Base-by-base conservation (phyloP, 306 rosid genomes). In the Canavalia gladiata region DNA sequence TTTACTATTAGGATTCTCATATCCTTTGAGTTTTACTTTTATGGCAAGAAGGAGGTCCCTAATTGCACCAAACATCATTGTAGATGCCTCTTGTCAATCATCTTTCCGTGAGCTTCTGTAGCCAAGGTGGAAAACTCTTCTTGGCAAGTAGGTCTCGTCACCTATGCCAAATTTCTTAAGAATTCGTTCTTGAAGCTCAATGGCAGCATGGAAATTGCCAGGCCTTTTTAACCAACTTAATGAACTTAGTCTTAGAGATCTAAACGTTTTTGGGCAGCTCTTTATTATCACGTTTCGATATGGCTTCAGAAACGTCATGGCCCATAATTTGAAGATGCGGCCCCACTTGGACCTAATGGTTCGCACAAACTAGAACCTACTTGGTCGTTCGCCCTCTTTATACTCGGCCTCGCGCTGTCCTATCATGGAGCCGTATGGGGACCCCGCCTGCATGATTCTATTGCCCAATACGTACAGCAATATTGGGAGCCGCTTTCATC, bases 101-200 rank as follows among this genome's bases (percentile, higher is more conserved):
- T 85, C 91, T 0, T 72, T 84, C 6, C 90, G 77, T 0, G 82
- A 76, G 74, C 81, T 45, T 74, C 45, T 71, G 74, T 80, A 49
- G 25, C 75, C 84, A 0, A 84, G 89, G 25, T 79, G 65, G 67
- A 90, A 89, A 33, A 90, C 87, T 42, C 63, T 57, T 43, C 84
- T 80, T 2, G 94, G 91, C 45, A 87, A 13, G 87, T 89, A 92
- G 18, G 87, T 89, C 72, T 89, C 83, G 3, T 90, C 83, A 11
- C 93, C 94, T 34, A 89, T 84, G n/a, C 97, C 93, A 2, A 90
- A 89, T 59, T 83, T 85, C 63, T 90, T 68, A 18, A 90, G 94
- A 45, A 79, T 87, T 55, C 82, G 49, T 59, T 74, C 83, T 64
- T 92, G 87, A 82, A 86, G 87, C 50, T 86, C 85, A 25, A 88